Percentiles rank a stretch among this genome's conserved stretches.
phyloP scores from a whole-genome alignment of 495 filamentous ascomycete genomes.

The Cercophora scortea region DNA sequence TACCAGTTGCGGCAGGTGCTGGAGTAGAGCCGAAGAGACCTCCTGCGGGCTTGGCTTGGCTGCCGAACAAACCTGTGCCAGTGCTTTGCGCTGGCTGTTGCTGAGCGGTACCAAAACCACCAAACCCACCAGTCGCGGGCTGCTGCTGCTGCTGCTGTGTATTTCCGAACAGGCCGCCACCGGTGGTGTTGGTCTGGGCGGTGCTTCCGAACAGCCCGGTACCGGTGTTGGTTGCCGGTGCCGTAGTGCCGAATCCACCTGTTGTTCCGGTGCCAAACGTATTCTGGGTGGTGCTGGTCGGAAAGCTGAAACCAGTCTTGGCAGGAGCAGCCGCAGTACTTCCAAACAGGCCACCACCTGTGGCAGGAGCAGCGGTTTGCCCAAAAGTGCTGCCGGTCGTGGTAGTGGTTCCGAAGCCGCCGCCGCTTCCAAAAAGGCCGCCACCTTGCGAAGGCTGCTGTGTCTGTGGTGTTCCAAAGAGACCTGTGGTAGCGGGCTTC shows the following conservation, averaged over 20 bases:
- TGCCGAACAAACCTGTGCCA: conserved; percentile 55
- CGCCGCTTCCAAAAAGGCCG: conserved; percentile 12
- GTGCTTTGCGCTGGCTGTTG: conserved; percentile 24
- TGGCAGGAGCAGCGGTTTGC: conserved; percentile 25
- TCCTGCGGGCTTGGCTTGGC: conserved; percentile 35
- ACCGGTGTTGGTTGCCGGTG: conserved; percentile 36
- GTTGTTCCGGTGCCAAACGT: conserved; percentile 8
- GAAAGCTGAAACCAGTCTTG: conserved; percentile 22
- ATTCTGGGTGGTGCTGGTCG: conserved; percentile 14
- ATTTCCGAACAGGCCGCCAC: conserved; percentile 45
- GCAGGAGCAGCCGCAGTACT: conserved; percentile 19
- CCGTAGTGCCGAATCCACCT: conserved; percentile 16
- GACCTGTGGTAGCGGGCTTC: conserved; percentile 13
- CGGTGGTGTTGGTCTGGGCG: conserved; percentile 16
- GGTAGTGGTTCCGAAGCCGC: conserved; percentile 25
- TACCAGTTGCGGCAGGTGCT: conserved; percentile 21
- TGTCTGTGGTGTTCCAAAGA: background rate
- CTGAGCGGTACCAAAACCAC: conserved; percentile 13
- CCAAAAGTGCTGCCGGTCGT: conserved; percentile 30
- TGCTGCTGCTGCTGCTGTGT: conserved; percentile 11
- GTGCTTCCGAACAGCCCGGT: conserved; percentile 53
- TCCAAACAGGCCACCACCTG: conserved; percentile 32
- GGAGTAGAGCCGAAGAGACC: conserved; percentile 43
- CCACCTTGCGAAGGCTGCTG: conserved; percentile 7
- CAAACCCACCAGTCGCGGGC: conserved; percentile 11